Evolutionary conservation across 176 grass and related monocot genomes (phyloP).

Genomic region (Chrysopogon serrulatus): DNA sequence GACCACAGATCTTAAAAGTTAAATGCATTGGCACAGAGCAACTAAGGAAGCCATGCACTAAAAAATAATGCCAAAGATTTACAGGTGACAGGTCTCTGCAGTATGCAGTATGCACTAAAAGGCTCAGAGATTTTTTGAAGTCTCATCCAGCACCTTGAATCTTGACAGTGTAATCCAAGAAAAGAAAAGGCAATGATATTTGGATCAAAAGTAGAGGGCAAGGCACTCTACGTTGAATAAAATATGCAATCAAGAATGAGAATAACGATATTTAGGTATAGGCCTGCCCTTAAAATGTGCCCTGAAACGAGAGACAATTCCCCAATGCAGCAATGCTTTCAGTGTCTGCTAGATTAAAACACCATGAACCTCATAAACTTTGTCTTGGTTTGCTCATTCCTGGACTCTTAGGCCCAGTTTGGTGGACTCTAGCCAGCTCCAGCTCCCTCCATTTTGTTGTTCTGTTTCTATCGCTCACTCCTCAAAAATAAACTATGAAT

Average conservation of each 20-base stretch:
- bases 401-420: conserved; percentile 5
- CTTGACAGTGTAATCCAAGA: conserved; percentile 9
- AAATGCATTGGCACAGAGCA: neutral
- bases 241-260: conserved; percentile 12
- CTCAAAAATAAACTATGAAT: neutral
- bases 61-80: conserved; percentile 23
- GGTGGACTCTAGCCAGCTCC: neutral
- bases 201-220: conserved; percentile 24
- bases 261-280: conserved; percentile 30
- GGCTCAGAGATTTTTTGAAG: conserved; percentile 15
- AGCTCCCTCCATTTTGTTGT: neutral
- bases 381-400: conserved; percentile 21
- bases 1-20: neutral
- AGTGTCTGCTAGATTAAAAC: conserved; percentile 26
- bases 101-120: conserved; percentile 20
- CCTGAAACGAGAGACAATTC: conserved; percentile 41
- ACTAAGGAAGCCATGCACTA: conserved; percentile 7
- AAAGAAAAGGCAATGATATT: neutral
- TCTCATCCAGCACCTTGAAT: conserved; percentile 12
- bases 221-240: conserved; percentile 12
- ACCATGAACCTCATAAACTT: neutral
- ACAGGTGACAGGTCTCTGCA: conserved; percentile 23
- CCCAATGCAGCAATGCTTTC: neutral
- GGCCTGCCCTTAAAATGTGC: conserved; percentile 8
- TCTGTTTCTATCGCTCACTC: neutral